Evolutionary conservation across 164 flowering plant genomes (phyloP).

Genomic region (grape (Vitis vinifera)): DNA sequence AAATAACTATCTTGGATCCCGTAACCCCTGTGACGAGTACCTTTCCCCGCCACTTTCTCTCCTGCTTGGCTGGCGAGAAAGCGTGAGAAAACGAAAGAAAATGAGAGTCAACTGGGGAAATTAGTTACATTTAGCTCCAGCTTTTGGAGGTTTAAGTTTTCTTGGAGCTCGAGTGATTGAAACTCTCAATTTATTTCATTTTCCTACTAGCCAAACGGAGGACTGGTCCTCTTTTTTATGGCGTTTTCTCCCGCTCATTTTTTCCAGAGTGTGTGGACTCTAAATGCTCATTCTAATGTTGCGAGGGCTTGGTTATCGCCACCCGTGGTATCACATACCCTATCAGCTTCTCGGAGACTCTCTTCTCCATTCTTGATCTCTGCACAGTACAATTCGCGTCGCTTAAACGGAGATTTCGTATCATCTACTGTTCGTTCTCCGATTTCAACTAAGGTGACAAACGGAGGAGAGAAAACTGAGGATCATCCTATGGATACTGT

Average conservation of each 20-base stretch:
- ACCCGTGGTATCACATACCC: not conserved
- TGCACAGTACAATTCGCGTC: not conserved
- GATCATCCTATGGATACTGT: not conserved
- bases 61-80: too few relatives aligned
- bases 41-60: too few relatives aligned
- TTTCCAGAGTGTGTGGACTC: not conserved
- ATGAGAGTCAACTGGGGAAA: too few relatives aligned
- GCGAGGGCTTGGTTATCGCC: too few relatives aligned
- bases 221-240: not conserved
- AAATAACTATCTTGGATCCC: too few relatives aligned
- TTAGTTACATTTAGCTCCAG: too few relatives aligned
- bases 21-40: too few relatives aligned
- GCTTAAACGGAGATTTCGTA: not conserved
- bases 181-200: too few relatives aligned
- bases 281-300: not conserved
- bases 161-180: too few relatives aligned
- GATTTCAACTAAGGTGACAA: not conserved
- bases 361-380: not conserved
- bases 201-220: too few relatives aligned
- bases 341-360: not conserved
- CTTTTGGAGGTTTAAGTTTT: too few relatives aligned
- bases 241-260: not conserved
- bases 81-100: too few relatives aligned
- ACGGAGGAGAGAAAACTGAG: constrained; percentile 7
- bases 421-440: not conserved